Base-by-base conservation (phyloP, 495 filamentous ascomycete genomes). In the Umbilicaria muhlenbergii region DNA sequence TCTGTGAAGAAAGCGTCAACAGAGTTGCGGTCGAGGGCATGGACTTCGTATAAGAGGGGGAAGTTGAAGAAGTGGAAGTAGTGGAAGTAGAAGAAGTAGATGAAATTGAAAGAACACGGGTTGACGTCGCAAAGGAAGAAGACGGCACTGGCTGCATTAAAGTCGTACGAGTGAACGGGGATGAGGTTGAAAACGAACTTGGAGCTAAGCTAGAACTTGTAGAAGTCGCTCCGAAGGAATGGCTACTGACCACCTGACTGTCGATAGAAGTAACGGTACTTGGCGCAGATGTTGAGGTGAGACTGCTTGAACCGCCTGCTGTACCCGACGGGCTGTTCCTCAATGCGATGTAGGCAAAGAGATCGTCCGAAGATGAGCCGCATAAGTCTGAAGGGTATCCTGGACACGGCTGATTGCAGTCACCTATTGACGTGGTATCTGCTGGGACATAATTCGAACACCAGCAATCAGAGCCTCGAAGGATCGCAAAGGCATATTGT, bases 371-470 rank as follows among this genome's bases (percentile, higher is more conserved):
- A 33, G 57, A 42, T 49, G 66, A 73, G 41, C 83, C 83, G 56
- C 83, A 87, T 17, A 62, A 56, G 42, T 88, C 81, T 14, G 31
- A 39, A 5, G 70, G 72, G 53, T 75, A 88, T 15, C 82, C 83
- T 19, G 82, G 81, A 51, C 83, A 88, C 5, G 43, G 38, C 7
- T 62, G 51, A 45, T 63, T 63, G 58, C 83, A 88, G 13, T 58
- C 51, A 1, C 33, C 58, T 17, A 53, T 58, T 51, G 47, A 58
- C 3, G 58, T 58, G 18, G 65, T 62, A 14, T 64, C 51, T 12
- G 52, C 64, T 0, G 83, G 83, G 11, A 63, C 66, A 48, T 78
- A 78, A 50, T 88, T 74, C 2, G 80, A 79, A 58, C 83, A 88
- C 83, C 83, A 88, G 61, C 83, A 88, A 31, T 60, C 57, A 16